Percentiles rank a stretch among this genome's conserved stretches.
These are phyloP conservation scores for Harringtonia aguacate DNA, from an alignment of 2,329 filamentous ascomycete species.

Conservation along the genomic window DNA sequence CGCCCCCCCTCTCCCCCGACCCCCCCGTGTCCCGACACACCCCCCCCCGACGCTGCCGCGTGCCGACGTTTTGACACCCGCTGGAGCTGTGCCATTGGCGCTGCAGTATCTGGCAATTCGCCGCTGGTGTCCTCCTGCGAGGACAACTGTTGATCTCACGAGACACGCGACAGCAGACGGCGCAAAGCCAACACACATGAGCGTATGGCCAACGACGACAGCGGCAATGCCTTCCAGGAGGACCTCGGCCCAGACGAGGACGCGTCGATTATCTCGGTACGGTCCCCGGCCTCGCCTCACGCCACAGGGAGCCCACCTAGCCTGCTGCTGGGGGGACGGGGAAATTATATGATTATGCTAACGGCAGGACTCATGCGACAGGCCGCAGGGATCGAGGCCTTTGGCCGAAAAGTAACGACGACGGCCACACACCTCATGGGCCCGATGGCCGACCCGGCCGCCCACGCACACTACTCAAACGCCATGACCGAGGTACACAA, in stretches of 20 bases:
- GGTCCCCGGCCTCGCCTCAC: no score
- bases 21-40: neutral
- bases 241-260: constrained; percentile 35
- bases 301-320: no score
- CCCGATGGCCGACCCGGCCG: constrained; percentile 44
- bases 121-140: neutral
- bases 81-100: neutral
- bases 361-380: constrained; percentile 28
- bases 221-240: constrained; percentile 34
- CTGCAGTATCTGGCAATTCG: neutral
- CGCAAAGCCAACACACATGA: neutral
- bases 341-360: no score
- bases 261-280: constrained; percentile 32
- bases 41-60: neutral
- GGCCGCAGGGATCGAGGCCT: constrained; percentile 83
- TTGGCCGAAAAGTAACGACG: constrained; percentile 87
- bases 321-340: no score
- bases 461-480: constrained; percentile 63
- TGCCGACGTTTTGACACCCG: neutral
- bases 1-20: neutral
- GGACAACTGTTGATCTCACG: neutral
- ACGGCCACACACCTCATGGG: constrained; percentile 86
- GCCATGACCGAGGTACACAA: constrained; percentile 85
- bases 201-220: constrained; percentile 21
- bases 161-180: neutral